These are phyloP conservation scores for Saccharomyces pastorianus DNA, from an alignment of 1,139 yeast species.

Conservation along the genomic window DNA sequence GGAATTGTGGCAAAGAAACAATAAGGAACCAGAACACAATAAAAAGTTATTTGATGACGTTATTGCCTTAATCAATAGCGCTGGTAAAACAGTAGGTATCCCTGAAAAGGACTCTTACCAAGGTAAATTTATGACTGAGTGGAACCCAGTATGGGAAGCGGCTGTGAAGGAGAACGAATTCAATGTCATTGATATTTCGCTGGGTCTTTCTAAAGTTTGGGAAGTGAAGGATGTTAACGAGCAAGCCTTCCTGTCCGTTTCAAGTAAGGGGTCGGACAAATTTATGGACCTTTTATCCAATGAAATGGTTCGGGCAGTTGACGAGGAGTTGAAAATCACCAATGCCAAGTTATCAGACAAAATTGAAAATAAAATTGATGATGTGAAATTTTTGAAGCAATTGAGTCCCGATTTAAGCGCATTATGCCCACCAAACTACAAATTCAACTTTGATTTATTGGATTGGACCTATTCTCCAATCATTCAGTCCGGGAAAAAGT, in stretches of 20 bases:
- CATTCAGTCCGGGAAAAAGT: constrained; percentile 80
- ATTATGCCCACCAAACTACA: constrained; percentile 38
- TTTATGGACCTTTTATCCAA: constrained; percentile 81
- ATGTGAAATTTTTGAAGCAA: constrained; percentile 59
- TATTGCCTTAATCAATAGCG: constrained; percentile 40
- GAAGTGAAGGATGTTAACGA: constrained; percentile 80
- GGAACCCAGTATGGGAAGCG: constrained; percentile 53
- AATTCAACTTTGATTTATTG: constrained; percentile 65
- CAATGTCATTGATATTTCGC: constrained; percentile 48
- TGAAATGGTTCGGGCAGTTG: constrained; percentile 81
- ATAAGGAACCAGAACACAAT: constrained; percentile 72
- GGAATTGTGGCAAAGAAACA: constrained; percentile 64
- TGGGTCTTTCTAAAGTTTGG: constrained; percentile 50
- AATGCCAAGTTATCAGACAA: constrained; percentile 68
- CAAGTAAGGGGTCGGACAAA: constrained; percentile 70
- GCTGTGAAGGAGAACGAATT: constrained; percentile 34
- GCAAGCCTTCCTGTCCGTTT: constrained; percentile 53
- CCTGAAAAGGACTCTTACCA: constrained; percentile 66
- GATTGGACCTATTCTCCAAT: constrained; percentile 96
- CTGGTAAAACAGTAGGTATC: constrained; percentile 47
- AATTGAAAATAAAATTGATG: constrained; percentile 77
- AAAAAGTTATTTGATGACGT: constrained; percentile 56
- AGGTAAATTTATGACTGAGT: constrained; percentile 78
- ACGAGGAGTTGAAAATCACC: constrained; percentile 72
- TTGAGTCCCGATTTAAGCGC: constrained; percentile 46